phyloP scores from a whole-genome alignment of 768 basidiomycete genomes.

The Lactifluus volemus region DNA sequence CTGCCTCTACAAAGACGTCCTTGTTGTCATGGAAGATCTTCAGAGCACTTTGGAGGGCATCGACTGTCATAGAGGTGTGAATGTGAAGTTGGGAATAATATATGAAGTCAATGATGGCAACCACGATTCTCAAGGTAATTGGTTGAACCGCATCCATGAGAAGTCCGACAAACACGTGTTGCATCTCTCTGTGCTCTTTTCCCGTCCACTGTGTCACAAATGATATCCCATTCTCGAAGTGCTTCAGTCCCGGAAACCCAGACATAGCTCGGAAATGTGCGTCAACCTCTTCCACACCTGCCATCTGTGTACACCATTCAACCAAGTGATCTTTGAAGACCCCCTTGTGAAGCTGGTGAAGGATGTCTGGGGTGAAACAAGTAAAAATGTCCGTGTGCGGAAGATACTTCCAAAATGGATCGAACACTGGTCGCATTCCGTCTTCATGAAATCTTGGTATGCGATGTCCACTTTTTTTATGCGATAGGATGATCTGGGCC shows the following conservation, averaged over 20 bases:
- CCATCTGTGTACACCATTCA: neutral
- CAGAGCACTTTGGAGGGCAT: neutral
- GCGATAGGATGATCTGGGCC: neutral
- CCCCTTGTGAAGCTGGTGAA: slow-evolving; percentile 21
- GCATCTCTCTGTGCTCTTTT: neutral
- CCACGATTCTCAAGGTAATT: no score
- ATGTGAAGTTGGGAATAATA: neutral
- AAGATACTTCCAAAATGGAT: slow-evolving; percentile 19
- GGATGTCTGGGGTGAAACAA: slow-evolving; percentile 18
- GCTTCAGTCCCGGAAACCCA: neutral
- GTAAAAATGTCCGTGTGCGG: slow-evolving; percentile 17
- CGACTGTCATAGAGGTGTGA: neutral
- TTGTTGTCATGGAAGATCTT: neutral
- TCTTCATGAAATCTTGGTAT: neutral
- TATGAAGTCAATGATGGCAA: neutral
- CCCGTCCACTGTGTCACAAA: neutral
- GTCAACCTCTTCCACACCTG: neutral
- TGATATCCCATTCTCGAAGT: neutral
- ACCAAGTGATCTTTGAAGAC: neutral
- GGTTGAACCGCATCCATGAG: neutral
- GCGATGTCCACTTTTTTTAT: no score
- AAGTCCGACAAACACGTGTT: neutral
- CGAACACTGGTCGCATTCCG: neutral
- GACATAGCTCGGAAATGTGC: neutral
- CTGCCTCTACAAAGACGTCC: neutral